Percentiles rank a stretch among this genome's conserved stretches.
Conservation (phyloP, 257 asterid species). For the Perilla frutescens region DNA sequence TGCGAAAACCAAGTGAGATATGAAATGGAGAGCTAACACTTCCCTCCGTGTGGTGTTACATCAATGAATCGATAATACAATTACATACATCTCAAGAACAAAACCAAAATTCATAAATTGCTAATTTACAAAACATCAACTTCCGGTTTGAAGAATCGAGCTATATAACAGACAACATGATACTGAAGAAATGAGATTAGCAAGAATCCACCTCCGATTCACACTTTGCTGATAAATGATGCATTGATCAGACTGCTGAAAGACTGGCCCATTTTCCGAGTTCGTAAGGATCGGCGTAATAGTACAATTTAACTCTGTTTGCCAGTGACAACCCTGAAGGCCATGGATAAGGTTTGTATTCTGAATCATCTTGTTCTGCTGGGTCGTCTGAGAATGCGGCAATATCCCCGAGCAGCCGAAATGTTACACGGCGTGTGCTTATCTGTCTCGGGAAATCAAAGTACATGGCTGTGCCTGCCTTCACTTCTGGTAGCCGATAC, state of each 20-base stretch:
- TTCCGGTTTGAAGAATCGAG: neutral
- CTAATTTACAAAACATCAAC: conserved; percentile 29
- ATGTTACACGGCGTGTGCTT: conserved; percentile 69
- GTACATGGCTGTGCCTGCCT: conserved; percentile 85
- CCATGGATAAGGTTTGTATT: conserved; percentile 55
- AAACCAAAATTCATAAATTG: conserved; percentile 23
- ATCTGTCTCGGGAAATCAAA: conserved; percentile 89
- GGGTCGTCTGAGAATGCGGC: conserved; percentile 85
- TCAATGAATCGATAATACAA: conserved; percentile 36
- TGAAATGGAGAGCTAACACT: neutral
- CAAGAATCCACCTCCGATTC: conserved; percentile 23
- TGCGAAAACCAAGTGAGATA: neutral
- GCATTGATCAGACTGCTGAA: conserved; percentile 64
- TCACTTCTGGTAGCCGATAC: conserved; percentile 90
- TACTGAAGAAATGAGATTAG: conserved; percentile 17
- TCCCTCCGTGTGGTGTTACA: conserved; percentile 15
- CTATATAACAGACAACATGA: neutral
- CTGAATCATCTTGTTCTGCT: conserved; percentile 79
- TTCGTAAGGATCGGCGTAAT: conserved; percentile 87
- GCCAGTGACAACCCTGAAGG: conserved; percentile 81
- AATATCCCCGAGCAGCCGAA: conserved; percentile 84
- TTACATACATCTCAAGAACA: conserved; percentile 41
- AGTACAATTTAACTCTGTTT: conserved; percentile 80
- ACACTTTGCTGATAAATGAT: neutral
- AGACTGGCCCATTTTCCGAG: conserved; percentile 97